These are phyloP conservation scores for Globisporangium paroecandrum DNA, from an alignment of 352 stramenopile species.

Conservation along the genomic window DNA sequence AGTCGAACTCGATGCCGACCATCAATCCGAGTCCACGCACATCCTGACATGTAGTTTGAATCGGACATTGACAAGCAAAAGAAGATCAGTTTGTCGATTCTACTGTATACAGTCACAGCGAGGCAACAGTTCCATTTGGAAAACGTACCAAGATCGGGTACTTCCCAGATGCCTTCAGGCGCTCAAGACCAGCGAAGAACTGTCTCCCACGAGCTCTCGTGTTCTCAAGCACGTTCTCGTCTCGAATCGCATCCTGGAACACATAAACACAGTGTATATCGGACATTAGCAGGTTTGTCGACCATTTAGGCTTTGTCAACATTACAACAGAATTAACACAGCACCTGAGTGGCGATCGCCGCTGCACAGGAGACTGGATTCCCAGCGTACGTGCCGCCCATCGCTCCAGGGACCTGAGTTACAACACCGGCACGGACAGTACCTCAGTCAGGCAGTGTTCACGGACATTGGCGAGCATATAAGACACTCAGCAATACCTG, in stretches of 20 bases:
- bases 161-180: constrained; percentile 66
- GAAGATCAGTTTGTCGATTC: not conserved
- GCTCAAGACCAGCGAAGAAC: constrained; percentile 70
- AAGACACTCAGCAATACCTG: constrained; percentile 22
- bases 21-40: constrained; percentile 92
- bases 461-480: not conserved
- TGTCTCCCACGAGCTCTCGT: constrained; percentile 63
- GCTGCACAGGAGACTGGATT: constrained; percentile 91
- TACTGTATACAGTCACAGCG: not conserved
- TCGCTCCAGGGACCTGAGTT: constrained; percentile 70
- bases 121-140: not conserved
- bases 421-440: not conserved
- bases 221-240: constrained; percentile 90
- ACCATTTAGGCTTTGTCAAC: not conserved
- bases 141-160: constrained; percentile 50
- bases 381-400: constrained; percentile 92
- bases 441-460: not conserved
- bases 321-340: not conserved
- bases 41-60: constrained; percentile 31
- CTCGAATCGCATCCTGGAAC: constrained; percentile 74
- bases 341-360: constrained; percentile 70
- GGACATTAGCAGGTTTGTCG: too few relatives aligned
- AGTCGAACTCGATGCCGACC: constrained; percentile 90
- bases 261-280: not conserved
- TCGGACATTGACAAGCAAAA: not conserved